Evolutionary conservation across 1,284 basidiomycete species (phyloP).

Genomic region (Irpex sp.): DNA sequence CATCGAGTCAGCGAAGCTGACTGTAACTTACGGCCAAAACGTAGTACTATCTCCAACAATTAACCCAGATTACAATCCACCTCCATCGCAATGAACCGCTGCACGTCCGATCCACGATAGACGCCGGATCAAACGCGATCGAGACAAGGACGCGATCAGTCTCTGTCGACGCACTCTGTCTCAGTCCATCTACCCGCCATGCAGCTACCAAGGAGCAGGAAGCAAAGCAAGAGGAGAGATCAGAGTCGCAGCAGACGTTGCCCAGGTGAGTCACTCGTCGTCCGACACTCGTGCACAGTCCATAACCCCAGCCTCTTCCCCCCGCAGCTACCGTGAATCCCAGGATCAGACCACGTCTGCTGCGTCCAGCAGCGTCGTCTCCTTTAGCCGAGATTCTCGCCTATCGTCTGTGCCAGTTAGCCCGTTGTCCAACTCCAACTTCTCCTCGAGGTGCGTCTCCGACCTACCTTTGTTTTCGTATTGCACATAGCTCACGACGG

Average conservation of each 20-base stretch:
- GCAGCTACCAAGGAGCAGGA: neutral
- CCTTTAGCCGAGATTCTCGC: neutral
- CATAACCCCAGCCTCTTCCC: conserved; percentile 39
- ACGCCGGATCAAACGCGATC: too few species aligned
- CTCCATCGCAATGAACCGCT: too few species aligned
- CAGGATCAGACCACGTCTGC: neutral
- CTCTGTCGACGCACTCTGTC: too few species aligned
- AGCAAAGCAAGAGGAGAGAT: neutral
- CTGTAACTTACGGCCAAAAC: too few species aligned
- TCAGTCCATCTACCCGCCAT: too few species aligned
- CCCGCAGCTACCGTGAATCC: conserved; percentile 15
- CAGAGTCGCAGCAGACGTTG: neutral
- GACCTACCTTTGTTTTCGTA: neutral
- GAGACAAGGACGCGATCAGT: too few species aligned
- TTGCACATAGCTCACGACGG: neutral
- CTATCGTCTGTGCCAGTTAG: neutral
- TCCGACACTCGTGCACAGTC: neutral
- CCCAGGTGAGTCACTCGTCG: conserved; percentile 14
- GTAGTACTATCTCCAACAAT: too few species aligned
- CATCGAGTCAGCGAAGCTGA: too few species aligned
- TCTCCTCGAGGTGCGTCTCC: neutral
- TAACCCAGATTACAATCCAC: too few species aligned
- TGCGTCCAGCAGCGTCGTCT: neutral
- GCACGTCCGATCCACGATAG: too few species aligned
- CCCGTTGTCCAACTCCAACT: neutral